A percentile compares a stretch with the other conserved stretches of the same genome.
phyloP scores from a whole-genome alignment of 1,139 yeast species.

The Meyerozyma athensensis region DNA sequence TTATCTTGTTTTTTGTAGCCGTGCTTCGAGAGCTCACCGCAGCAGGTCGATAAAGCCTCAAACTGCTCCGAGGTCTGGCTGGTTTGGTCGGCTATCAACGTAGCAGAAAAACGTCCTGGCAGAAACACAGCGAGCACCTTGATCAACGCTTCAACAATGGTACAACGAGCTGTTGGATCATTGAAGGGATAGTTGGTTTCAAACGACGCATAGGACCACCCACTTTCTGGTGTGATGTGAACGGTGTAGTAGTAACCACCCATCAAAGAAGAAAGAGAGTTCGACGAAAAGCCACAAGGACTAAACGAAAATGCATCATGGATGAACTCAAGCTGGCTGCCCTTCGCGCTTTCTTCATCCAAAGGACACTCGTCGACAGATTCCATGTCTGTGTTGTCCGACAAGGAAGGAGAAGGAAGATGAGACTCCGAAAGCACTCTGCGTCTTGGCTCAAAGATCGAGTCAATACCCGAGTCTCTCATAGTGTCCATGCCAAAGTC shows the following conservation, averaged over 20 bases:
- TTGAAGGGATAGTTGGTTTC: constrained; percentile 74
- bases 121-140: constrained; percentile 61
- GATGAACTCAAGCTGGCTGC: constrained; percentile 24
- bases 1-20: constrained; percentile 65
- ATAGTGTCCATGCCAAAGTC: constrained; percentile 67
- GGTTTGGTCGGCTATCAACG: constrained; percentile 48
- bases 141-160: constrained; percentile 48
- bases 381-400: constrained; percentile 22
- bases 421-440: constrained; percentile 17
- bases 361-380: constrained; percentile 6
- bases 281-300: constrained; percentile 96
- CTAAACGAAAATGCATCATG: constrained; percentile 89
- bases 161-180: constrained; percentile 27
- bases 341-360: constrained; percentile 11
- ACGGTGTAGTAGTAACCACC: constrained; percentile 75
- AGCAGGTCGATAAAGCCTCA: constrained; percentile 29
- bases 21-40: constrained; percentile 28
- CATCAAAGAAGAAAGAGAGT: constrained; percentile 57
- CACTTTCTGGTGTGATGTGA: constrained; percentile 90
- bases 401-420: constrained; percentile 36
- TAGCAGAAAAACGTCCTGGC: constrained; percentile 76
- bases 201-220: constrained; percentile 95
- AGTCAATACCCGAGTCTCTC: constrained; percentile 53
- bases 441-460: constrained; percentile 41
- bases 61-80: constrained; percentile 18